These are phyloP conservation scores for Brasilioporus rufonigricans DNA, from an alignment of 768 basidiomycete species.

Conservation along the genomic window DNA sequence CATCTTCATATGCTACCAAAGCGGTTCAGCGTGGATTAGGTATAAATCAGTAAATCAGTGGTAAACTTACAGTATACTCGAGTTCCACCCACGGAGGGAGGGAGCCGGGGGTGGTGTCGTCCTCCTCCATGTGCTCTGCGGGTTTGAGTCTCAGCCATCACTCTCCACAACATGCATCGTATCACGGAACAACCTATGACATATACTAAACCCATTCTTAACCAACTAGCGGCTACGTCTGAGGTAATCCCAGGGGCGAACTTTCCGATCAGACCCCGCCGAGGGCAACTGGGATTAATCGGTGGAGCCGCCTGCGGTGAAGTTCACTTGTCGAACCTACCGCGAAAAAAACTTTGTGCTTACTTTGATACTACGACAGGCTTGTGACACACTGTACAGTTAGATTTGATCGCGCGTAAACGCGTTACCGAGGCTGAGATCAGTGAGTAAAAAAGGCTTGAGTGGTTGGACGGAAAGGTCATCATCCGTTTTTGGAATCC, in stretches of 20 bases:
- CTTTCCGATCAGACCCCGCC: background rate
- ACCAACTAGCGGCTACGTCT: background rate
- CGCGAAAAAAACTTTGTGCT: background rate
- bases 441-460: background rate
- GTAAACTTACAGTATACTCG: slow-evolving; percentile 73
- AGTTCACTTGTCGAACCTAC: background rate
- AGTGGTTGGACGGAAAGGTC: background rate
- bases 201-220: slow-evolving; percentile 47
- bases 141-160: background rate
- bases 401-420: background rate
- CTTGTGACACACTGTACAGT: background rate
- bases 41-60: background rate
- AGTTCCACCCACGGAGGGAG: slow-evolving; percentile 90
- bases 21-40: background rate
- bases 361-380: background rate
- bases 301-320: background rate
- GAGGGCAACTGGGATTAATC: background rate
- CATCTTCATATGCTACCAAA: slow-evolving; percentile 73
- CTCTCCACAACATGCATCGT: background rate
- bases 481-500: slow-evolving; percentile 10
- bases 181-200: slow-evolving; percentile 48
- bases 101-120: slow-evolving; percentile 68
- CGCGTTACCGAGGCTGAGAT: background rate
- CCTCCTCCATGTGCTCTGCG: slow-evolving; percentile 93
- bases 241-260: no score